phyloP scores from a whole-genome alignment of 306 rosid genomes.

The Dalbergia cochinchinensis region DNA sequence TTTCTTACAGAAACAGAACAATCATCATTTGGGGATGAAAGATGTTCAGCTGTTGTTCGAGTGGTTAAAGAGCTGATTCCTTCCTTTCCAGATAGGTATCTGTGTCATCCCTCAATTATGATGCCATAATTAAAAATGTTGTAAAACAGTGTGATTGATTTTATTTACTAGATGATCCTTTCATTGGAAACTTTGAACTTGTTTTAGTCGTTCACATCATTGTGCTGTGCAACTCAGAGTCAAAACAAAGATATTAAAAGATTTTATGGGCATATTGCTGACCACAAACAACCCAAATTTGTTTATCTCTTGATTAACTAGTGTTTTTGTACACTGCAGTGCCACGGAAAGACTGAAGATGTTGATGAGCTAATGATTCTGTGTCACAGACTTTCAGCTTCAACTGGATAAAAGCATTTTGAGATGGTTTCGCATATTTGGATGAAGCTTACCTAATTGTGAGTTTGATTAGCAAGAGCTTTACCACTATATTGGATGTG shows the following conservation, averaged over 20 bases:
- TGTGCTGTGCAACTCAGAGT: constrained; percentile 21
- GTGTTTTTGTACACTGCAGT: constrained; percentile 56
- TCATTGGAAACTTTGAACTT: constrained; percentile 6
- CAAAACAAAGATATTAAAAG: neutral
- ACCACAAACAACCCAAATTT: neutral
- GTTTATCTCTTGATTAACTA: constrained; percentile 5
- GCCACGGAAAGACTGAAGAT: constrained; percentile 62
- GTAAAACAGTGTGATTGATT: constrained; percentile 12
- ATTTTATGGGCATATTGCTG: constrained; percentile 8
- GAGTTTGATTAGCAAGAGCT: constrained; percentile 22
- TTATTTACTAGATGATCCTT: constrained; percentile 3
- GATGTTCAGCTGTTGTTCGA: constrained; percentile 48
- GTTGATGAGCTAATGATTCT: constrained; percentile 53
- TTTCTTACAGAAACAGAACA: constrained; percentile 46
- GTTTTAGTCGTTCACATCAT: constrained; percentile 19
- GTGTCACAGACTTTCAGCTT: constrained; percentile 27
- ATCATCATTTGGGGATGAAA: constrained; percentile 38
- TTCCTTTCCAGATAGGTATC: constrained; percentile 67
- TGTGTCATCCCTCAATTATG: constrained; percentile 35
- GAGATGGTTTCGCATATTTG: constrained; percentile 23
- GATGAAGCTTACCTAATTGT: constrained; percentile 15
- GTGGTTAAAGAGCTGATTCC: constrained; percentile 61
- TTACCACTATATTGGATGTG: neutral
- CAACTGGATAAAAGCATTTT: constrained; percentile 27
- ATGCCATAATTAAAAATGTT: neutral